Evolutionary conservation across 1,139 yeast genomes (phyloP).

Genomic region (Suhomyces terraborum): DNA sequence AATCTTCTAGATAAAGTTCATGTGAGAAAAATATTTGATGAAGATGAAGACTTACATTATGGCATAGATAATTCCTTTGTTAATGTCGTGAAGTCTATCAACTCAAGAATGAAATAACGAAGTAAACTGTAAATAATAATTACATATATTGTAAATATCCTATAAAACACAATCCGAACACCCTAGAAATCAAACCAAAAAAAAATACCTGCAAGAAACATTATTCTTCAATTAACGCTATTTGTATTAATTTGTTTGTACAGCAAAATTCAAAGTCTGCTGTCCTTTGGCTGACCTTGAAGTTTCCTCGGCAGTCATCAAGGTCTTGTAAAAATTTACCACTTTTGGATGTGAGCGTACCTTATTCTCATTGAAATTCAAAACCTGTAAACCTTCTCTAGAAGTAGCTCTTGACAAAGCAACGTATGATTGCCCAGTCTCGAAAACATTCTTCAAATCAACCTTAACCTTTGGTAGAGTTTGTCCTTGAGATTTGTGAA

Average conservation of each 20-base stretch:
- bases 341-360: slow-evolving; percentile 68
- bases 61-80: slow-evolving; percentile 11
- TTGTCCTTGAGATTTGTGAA: slow-evolving; percentile 97
- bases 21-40: background rate
- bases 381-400: slow-evolving; percentile 75
- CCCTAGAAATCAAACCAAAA: background rate
- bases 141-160: slow-evolving; percentile 6
- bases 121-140: background rate
- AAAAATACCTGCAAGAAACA: background rate
- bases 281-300: slow-evolving; percentile 15
- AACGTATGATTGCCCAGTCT: slow-evolving; percentile 42
- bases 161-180: slow-evolving; percentile 3
- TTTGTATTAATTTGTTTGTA: background rate
- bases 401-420: slow-evolving; percentile 86
- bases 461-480: slow-evolving; percentile 82
- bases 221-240: no score
- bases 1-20: slow-evolving; percentile 11
- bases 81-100: slow-evolving; percentile 1
- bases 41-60: slow-evolving; percentile 2
- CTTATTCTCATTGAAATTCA: slow-evolving; percentile 61
- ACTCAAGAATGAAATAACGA: slow-evolving; percentile 5
- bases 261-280: slow-evolving; percentile 15
- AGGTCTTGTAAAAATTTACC: slow-evolving; percentile 53
- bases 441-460: slow-evolving; percentile 76
- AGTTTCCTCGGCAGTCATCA: slow-evolving; percentile 27